Percentiles rank a stretch among this genome's conserved stretches.
Evolutionary conservation across 371 early-diverging fungal species (phyloP).

Genomic region (Rhizopus stolonifer): DNA sequence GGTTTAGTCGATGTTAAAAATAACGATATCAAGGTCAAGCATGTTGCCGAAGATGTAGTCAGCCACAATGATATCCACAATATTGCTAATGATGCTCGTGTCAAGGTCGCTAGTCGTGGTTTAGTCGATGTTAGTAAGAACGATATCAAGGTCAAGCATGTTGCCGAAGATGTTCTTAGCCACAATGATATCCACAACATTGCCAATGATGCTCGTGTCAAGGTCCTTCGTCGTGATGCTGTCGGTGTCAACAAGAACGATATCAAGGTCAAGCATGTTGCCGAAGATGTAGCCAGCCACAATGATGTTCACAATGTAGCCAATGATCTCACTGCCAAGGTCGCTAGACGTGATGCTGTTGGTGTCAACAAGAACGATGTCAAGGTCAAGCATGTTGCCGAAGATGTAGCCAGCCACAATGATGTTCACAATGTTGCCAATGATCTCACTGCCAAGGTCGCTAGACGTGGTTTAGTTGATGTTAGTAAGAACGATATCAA

Average conservation of each 20-base stretch:
- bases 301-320: background rate
- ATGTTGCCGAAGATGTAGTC: background rate
- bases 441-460: background rate
- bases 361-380: background rate
- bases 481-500: background rate
- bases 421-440: conserved; percentile 2
- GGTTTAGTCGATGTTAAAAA: background rate
- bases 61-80: background rate
- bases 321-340: background rate
- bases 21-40: background rate
- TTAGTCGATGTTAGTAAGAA: background rate
- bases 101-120: background rate
- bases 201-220: background rate
- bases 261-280: background rate
- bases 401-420: background rate
- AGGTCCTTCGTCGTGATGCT: background rate
- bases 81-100: background rate
- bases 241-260: background rate
- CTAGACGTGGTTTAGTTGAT: background rate
- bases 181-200: background rate
- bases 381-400: background rate
- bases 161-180: background rate
- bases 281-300: background rate
- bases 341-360: background rate
- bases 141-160: conserved; percentile 1